Conservation (phyloP, 1,284 basidiomycete species). For the Apiotrichum veenhuisii region DNA sequence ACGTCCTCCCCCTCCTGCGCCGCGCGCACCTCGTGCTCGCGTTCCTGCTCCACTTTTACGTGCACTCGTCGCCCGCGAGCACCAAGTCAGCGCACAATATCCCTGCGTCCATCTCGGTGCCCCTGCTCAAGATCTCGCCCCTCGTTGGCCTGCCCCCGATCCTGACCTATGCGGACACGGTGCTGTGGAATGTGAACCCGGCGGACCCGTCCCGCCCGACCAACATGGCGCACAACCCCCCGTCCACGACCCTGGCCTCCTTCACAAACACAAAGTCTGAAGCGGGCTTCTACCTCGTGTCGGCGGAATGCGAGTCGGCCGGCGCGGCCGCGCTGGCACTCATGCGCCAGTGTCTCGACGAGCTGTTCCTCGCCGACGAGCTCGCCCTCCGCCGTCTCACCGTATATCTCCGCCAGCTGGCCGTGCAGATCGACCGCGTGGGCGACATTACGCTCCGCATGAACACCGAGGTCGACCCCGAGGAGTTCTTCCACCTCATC, state of each 20-base stretch:
- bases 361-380: conserved; percentile 80
- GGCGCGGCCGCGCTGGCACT: conserved; percentile 79
- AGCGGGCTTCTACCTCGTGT: conserved; percentile 82
- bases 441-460: conserved; percentile 62
- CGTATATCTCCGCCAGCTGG: conserved; percentile 64
- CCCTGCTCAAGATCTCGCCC: conserved; percentile 69
- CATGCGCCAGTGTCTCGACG: conserved; percentile 86
- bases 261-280: conserved; percentile 85
- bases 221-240: conserved; percentile 55
- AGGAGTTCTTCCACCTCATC: conserved; percentile 76
- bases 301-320: conserved; percentile 84
- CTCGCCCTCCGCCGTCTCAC: conserved; percentile 71
- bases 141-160: conserved; percentile 82
- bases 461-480: conserved; percentile 69
- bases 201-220: conserved; percentile 57
- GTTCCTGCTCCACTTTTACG: conserved; percentile 83
- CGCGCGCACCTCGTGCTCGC: conserved; percentile 80
- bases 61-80: conserved; percentile 59
- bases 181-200: conserved; percentile 77
- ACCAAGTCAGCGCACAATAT: conserved; percentile 51
- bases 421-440: conserved; percentile 64
- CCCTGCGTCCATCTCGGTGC: conserved; percentile 69
- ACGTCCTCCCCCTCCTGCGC: conserved; percentile 63
- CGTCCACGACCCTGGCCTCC: conserved; percentile 56
- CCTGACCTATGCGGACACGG: conserved; percentile 88